A percentile compares a stretch with the other conserved stretches of the same genome.
Evolutionary conservation across 805 yeast genomes (phyloP).

Genomic region (Schizosaccharomyces cryophilus): DNA sequence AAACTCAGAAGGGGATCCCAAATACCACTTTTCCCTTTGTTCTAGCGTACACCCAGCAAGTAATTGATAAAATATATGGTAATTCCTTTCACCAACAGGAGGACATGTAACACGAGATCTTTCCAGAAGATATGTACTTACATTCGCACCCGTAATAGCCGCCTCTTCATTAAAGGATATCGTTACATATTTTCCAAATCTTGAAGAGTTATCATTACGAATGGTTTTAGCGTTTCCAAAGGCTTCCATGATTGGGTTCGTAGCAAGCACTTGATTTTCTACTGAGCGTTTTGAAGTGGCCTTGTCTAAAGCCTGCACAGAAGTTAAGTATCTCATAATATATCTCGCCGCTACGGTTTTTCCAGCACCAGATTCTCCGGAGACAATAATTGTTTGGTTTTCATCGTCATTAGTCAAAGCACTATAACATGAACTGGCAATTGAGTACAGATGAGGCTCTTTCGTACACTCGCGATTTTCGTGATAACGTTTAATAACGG

Average conservation of each 20-base stretch:
- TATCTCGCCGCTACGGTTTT: conserved; percentile 92
- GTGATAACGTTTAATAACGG: conserved; percentile 82
- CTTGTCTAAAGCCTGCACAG: conserved; percentile 38
- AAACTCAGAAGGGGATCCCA: conserved; percentile 39
- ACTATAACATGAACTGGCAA: conserved; percentile 84
- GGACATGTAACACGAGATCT: conserved; percentile 77
- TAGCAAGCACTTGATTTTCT: conserved; percentile 83
- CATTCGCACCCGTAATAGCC: conserved; percentile 78
- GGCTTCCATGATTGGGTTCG: conserved; percentile 92
- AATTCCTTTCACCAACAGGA: conserved; percentile 56
- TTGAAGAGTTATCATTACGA: conserved; percentile 88
- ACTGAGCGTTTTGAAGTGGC: conserved; percentile 24
- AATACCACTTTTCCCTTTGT: conserved; percentile 32
- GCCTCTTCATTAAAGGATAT: conserved; percentile 54
- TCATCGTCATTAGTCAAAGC: conserved; percentile 67
- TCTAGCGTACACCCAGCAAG: conserved; percentile 38
- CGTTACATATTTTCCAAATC: conserved; percentile 90
- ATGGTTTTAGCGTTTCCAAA: conserved; percentile 97
- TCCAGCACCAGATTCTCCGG: conserved; percentile 98
- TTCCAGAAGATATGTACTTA: conserved; percentile 77
- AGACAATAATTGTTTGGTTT: conserved; percentile 87
- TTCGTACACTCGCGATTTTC: conserved; percentile 81
- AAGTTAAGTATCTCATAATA: conserved; percentile 91
- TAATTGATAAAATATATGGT: conserved; percentile 79
- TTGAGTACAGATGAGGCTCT: conserved; percentile 91